Base-by-base conservation (phyloP, 805 yeast genomes). In the Metschnikowia kofuensis region DNA sequence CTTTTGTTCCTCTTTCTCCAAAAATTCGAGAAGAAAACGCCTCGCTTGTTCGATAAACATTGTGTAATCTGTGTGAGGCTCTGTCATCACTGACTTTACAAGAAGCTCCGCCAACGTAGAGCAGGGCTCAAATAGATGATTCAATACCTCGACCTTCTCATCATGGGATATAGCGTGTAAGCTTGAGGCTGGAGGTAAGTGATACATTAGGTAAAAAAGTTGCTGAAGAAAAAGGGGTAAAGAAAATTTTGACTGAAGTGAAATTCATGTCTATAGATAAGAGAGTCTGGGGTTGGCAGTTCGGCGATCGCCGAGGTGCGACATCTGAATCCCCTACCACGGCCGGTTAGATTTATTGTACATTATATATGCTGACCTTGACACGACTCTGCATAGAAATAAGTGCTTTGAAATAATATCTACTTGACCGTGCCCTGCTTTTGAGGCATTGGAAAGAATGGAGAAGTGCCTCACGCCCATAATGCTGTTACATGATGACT, bases 81-180 rank as follows among this genome's bases (percentile, higher is more conserved):
- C 36, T 14, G 55, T 44, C 43, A 70, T 48, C 51, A 70, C 51
- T 39, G 57, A 26, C 65, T 77, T 40, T 53, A 58, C 37, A 65
- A 67, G 47, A 53, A 73, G 47, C 44, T 52, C n/a, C 56, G 75
- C 47, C 68, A 74, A 43, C 1, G 83, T 71, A 1, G 67, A 66
- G 61, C 89, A 84, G 8, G 82, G 85, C 63, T 85, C 91, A 57
- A 85, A 85, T n/a, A 85, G 66, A 45, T 77, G 79, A 44, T 77
- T 78, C 34, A 85, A 60, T 0, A 79, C 69, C 41, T 69, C 70
- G 3, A 53, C 63, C 51, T 76, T 67, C 35, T 67, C 65, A 2
- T 47, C 46, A 1, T 45, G 38, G 1, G 66, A 12, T 12, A 72
- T 51, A 12, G 14, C 14, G 2, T 50, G 36, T 9, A 56, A 35